These are phyloP conservation scores for Phaeoacremonium minimum DNA, from an alignment of 2,329 filamentous ascomycete genomes.

Conservation along the genomic window DNA sequence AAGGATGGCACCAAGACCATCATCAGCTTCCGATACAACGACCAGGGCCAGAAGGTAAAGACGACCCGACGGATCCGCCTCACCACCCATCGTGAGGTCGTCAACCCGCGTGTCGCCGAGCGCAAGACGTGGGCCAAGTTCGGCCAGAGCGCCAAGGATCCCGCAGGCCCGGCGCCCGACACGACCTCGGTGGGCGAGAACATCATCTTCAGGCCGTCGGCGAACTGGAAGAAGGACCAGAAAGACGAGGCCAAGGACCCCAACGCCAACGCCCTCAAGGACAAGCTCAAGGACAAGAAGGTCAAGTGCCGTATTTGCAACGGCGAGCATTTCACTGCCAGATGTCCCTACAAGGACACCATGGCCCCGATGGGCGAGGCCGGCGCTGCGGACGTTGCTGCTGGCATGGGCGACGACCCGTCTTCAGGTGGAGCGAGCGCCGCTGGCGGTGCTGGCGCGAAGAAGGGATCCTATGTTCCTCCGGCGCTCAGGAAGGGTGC, in stretches of 20 bases:
- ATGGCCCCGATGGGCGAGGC: slow-evolving; percentile 81
- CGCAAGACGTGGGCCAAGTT: slow-evolving; percentile 93
- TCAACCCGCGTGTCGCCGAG: slow-evolving; percentile 95
- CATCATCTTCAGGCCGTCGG: slow-evolving; percentile 89
- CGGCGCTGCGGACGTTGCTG: slow-evolving; percentile 47
- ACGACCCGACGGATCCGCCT: slow-evolving; percentile 93
- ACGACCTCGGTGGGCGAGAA: slow-evolving; percentile 96
- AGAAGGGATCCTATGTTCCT: slow-evolving; percentile 86
- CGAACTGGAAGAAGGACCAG: slow-evolving; percentile 90
- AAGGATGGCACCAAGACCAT: slow-evolving; percentile 98
- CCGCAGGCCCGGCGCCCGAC: slow-evolving; percentile 75
- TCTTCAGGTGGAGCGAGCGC: slow-evolving; percentile 39
- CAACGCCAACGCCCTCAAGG: slow-evolving; percentile 71
- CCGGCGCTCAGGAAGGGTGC: slow-evolving; percentile 79
- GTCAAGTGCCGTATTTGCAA: slow-evolving; percentile 99
- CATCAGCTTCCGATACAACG: slow-evolving; percentile 84
- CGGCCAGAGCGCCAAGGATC: slow-evolving; percentile 81
- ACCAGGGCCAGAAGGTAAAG: slow-evolving; percentile 93
- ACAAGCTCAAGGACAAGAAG: slow-evolving; percentile 95
- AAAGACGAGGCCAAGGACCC: slow-evolving; percentile 71
- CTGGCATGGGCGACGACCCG: slow-evolving; percentile 47
- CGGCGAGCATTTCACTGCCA: slow-evolving; percentile 97
- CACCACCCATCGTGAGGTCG: slow-evolving; percentile 84
- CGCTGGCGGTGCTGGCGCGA: slow-evolving; percentile 56
- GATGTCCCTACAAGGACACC: slow-evolving; percentile 99